These are phyloP conservation scores for Saccharomycopsis oosterbeekiorum DNA, from an alignment of 805 yeast genomes.

Conservation along the genomic window DNA sequence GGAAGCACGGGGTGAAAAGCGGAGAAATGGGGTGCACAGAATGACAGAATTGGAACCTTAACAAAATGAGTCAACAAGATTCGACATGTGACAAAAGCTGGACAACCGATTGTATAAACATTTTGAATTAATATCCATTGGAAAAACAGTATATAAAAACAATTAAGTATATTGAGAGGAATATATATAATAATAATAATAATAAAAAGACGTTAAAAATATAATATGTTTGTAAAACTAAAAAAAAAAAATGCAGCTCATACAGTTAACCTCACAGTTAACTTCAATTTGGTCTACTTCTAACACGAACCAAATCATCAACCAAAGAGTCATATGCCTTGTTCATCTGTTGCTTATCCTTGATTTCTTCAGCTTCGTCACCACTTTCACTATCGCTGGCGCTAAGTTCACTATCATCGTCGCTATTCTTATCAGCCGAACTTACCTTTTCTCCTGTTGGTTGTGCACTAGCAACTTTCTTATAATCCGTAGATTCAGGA, in stretches of 20 bases:
- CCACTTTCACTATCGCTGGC: slow-evolving; percentile 9
- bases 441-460: not conserved
- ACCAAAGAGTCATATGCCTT: slow-evolving; percentile 34
- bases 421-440: not conserved
- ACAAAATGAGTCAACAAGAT: not conserved
- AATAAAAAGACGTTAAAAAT: not conserved
- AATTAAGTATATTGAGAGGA: not conserved
- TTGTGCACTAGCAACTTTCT: not conserved
- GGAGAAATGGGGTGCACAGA: not conserved
- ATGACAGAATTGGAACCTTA: not conserved
- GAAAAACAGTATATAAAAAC: not conserved
- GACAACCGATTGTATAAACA: no score
- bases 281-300: slow-evolving; percentile 38
- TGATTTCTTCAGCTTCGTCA: slow-evolving; percentile 19
- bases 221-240: not conserved
- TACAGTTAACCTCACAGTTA: slow-evolving; percentile 22
- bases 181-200: not conserved
- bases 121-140: no score
- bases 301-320: slow-evolving; percentile 29
- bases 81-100: not conserved
- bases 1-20: not conserved
- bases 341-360: slow-evolving; percentile 24
- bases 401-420: not conserved
- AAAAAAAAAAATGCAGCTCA: not conserved
- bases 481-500: not conserved